Evolutionary conservation across 1,284 basidiomycete genomes (phyloP).

Genomic region (Takashimella tepidaria): DNA sequence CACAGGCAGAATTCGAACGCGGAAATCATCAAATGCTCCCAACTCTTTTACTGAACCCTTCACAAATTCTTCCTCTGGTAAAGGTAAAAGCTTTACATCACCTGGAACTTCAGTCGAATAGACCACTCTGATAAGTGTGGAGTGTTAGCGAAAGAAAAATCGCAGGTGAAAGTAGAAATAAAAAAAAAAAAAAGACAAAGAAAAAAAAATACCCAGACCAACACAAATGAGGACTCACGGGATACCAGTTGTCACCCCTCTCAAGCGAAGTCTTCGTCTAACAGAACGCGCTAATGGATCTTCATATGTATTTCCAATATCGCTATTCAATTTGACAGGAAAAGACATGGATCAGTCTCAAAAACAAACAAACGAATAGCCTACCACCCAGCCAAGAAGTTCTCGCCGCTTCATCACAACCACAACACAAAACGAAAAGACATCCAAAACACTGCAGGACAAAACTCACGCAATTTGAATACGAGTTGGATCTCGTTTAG

Average conservation of each 20-base stretch:
- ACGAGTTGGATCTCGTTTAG: constrained; percentile 90
- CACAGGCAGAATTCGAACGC: constrained; percentile 54
- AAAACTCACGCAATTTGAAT: constrained; percentile 67
- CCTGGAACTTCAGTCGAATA: constrained; percentile 90
- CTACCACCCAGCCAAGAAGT: no score
- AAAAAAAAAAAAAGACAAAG: not conserved
- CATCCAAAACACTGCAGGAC: no score
- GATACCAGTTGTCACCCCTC: constrained; percentile 67
- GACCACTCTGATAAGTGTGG: constrained; percentile 60
- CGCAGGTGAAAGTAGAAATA: not conserved
- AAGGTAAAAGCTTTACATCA: constrained; percentile 80
- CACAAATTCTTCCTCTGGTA: constrained; percentile 86
- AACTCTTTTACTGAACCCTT: constrained; percentile 88
- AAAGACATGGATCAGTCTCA: no score
- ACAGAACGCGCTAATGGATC: constrained; percentile 92
- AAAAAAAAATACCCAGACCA: not conserved
- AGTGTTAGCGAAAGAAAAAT: not conserved
- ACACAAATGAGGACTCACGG: constrained; percentile 49
- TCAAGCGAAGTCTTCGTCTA: constrained; percentile 66
- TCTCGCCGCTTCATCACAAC: no score
- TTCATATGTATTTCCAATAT: constrained; percentile 87
- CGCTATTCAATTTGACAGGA: no score
- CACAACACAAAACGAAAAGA: no score
- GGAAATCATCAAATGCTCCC: constrained; percentile 86
- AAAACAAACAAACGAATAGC: no score